These are phyloP conservation scores for Macrolepiota albuminosa DNA, from an alignment of 768 basidiomycete species.

Conservation along the genomic window DNA sequence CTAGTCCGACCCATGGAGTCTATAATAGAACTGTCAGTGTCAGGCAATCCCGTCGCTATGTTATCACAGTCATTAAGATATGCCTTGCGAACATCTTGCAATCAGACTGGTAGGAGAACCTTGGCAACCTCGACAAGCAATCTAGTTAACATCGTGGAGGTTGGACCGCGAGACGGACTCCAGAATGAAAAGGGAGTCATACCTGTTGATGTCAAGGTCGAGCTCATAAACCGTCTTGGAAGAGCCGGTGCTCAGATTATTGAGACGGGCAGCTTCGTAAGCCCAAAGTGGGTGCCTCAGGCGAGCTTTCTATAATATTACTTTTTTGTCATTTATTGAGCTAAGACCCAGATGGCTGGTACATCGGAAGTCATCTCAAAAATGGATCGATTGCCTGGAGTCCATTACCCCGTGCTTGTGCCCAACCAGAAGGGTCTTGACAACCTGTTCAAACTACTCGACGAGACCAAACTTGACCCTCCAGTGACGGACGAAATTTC, in stretches of 20 bases:
- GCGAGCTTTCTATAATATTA: slow-evolving; percentile 29
- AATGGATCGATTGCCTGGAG: slow-evolving; percentile 47
- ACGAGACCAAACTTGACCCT: slow-evolving; percentile 29
- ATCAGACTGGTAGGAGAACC: slow-evolving; percentile 24
- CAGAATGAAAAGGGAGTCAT: slow-evolving; percentile 83
- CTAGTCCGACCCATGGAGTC: slow-evolving; percentile 7
- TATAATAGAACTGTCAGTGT: slow-evolving; percentile 4
- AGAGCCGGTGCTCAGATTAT: slow-evolving; percentile 64
- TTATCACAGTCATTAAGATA: slow-evolving; percentile 12
- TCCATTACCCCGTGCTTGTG: slow-evolving; percentile 74
- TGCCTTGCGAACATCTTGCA: slow-evolving; percentile 2
- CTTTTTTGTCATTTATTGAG: not conserved
- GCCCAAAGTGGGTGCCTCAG: slow-evolving; percentile 93
- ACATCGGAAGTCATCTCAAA: slow-evolving; percentile 68
- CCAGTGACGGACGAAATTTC: slow-evolving; percentile 78
- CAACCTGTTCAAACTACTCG: slow-evolving; percentile 55
- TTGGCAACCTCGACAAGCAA: slow-evolving; percentile 24
- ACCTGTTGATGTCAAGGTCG: slow-evolving; percentile 68
- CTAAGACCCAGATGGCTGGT: slow-evolving; percentile 69
- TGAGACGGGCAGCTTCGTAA: slow-evolving; percentile 88
- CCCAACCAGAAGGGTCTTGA: slow-evolving; percentile 80
- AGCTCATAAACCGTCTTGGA: slow-evolving; percentile 72
- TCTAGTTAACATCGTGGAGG: slow-evolving; percentile 74
- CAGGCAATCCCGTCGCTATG: not conserved
- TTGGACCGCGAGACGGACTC: slow-evolving; percentile 86